Base-by-base conservation (phyloP, 2,329 filamentous ascomycete genomes). In the Paraphaeosphaeria minitans region DNA sequence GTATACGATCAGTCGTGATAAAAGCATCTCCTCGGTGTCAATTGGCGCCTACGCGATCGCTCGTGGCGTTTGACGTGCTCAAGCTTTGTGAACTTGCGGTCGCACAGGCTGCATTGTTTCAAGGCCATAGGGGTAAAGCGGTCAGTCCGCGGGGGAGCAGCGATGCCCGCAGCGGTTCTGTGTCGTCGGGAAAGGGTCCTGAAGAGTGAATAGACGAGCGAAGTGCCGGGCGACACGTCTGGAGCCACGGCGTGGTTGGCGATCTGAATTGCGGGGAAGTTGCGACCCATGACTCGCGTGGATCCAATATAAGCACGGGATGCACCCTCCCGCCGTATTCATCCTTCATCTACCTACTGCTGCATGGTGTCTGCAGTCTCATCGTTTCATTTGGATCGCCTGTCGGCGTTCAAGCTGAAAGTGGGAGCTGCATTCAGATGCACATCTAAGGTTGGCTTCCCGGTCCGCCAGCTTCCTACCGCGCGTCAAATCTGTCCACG, bases 1-100 rank as follows among this genome's bases (percentile, higher is more conserved):
- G 27, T 42, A 35, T 22, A 29, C 19, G 54, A 57, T 76, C 53
- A 75, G 70, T 65, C 50, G 24, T 42, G 50, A 39, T 31, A 37
- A 22, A n/a, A 16, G 64, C 57, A 37, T 53, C 43, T 27, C 35
- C 50, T 39, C 33, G 42, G 21, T 53, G 47, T 33, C 53, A 60
- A 53, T 50, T 56, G 56, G 55, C 33, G 76, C 82, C 67, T 75
- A 84, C 83, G 82, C 57, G 82, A 84, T 66, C 82, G 78, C 67
- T 84, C 82, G 70, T 85, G 83, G 43, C 82, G 79, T 68, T 84
- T 84, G 65, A 82, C 80, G 71, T 84, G 82, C 67, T 84, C 82
- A 31, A 81, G 82, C 72, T 85, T 85, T 61, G 81, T 83, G 74
- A 84, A 85, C 61, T 80, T 81, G 61, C 82, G 79, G 62, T 83